Evolutionary conservation across 2,329 filamentous ascomycete genomes (phyloP).

Genomic region (Fusarium protoensiforme): DNA sequence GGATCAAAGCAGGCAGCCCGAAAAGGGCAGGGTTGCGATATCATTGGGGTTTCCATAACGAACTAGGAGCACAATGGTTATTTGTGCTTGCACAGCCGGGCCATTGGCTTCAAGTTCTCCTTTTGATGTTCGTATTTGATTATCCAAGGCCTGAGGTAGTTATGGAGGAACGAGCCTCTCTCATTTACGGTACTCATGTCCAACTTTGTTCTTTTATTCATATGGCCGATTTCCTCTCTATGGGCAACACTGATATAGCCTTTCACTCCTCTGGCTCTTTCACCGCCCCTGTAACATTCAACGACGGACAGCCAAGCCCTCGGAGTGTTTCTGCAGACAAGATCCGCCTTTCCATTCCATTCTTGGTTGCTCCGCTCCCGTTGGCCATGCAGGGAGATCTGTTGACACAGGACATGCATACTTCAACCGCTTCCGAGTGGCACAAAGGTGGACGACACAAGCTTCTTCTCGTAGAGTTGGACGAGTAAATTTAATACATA

Average conservation of each 20-base stretch:
- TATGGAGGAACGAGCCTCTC: not conserved
- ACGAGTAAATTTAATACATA: not conserved
- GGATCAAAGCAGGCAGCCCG: not conserved
- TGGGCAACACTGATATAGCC: not conserved
- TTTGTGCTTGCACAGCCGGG: not conserved
- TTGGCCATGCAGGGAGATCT: not conserved
- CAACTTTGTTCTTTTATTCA: not conserved
- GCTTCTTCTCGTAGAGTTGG: not conserved
- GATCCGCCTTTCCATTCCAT: not conserved
- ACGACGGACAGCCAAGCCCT: not conserved
- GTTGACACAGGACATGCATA: not conserved
- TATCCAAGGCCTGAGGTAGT: not conserved
- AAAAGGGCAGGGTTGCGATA: not conserved
- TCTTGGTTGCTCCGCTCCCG: not conserved
- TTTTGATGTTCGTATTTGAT: not conserved
- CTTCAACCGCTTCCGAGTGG: fast-evolving
- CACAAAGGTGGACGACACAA: not conserved
- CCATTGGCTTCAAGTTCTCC: not conserved
- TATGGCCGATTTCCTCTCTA: not conserved
- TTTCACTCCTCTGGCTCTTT: not conserved
- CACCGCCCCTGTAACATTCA: not conserved
- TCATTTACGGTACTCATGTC: no score
- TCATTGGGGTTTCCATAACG: not conserved
- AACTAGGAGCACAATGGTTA: no score
- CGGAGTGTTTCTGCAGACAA: not conserved